These are phyloP conservation scores for Andrographis paniculata DNA, from an alignment of 305 asterid genomes.

Conservation along the genomic window DNA sequence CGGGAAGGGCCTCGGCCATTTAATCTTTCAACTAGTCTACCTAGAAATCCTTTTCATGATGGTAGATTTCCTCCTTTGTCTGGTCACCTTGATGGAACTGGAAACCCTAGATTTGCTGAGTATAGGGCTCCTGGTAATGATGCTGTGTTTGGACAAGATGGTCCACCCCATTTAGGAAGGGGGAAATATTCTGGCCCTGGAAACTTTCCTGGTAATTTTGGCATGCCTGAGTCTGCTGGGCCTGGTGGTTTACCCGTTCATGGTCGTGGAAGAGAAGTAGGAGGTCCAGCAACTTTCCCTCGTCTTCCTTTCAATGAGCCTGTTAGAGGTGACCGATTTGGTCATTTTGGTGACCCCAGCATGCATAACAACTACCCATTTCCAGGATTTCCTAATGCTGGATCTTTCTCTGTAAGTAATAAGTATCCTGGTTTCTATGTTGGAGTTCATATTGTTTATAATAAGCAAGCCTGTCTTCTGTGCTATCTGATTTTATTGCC, in stretches of 20 bases:
- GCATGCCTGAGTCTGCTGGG: constrained; percentile 37
- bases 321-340: constrained; percentile 36
- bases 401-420: constrained; percentile 43
- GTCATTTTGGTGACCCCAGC: constrained; percentile 54
- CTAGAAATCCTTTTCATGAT: constrained; percentile 46
- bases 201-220: constrained; percentile 35
- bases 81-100: constrained; percentile 48
- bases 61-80: constrained; percentile 43
- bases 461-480: not conserved
- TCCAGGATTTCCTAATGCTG: constrained; percentile 45
- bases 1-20: constrained; percentile 57
- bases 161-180: constrained; percentile 38
- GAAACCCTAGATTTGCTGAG: constrained; percentile 48
- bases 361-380: constrained; percentile 45
- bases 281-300: constrained; percentile 38
- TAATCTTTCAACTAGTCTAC: constrained; percentile 36
- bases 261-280: constrained; percentile 34
- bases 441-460: not conserved
- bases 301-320: constrained; percentile 41
- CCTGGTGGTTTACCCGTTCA: constrained; percentile 48
- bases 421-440: constrained; percentile 1
- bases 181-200: constrained; percentile 46
- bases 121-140: constrained; percentile 19
- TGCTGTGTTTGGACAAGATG: constrained; percentile 45
- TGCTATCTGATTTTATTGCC: not conserved